These are phyloP conservation scores for Pseudogymnoascus sp. DNA, from an alignment of 2,329 filamentous ascomycete genomes.

Conservation along the genomic window DNA sequence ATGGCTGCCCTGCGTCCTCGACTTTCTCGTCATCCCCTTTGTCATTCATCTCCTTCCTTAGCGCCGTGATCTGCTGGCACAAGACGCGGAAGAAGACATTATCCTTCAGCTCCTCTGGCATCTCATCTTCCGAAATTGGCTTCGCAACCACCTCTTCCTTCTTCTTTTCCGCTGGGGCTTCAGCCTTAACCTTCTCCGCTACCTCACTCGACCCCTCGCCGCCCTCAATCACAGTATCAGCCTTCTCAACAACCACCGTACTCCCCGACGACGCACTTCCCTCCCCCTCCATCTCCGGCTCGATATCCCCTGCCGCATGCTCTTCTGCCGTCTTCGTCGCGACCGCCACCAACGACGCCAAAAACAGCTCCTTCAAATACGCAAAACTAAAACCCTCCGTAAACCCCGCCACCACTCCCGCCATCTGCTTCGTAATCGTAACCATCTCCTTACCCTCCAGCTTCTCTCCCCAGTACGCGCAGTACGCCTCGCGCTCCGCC, in stretches of 20 bases:
- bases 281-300: conserved; percentile 17
- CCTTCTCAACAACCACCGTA: neutral
- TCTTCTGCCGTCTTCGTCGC: conserved; percentile 18
- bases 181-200: neutral
- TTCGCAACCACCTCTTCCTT: neutral
- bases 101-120: neutral
- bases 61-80: neutral
- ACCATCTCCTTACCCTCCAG: conserved; percentile 48
- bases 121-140: neutral
- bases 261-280: conserved; percentile 10
- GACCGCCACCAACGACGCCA: conserved; percentile 53
- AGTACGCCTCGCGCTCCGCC: conserved; percentile 50
- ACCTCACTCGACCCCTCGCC: neutral
- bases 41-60: neutral
- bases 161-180: neutral
- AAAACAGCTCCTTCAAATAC: conserved; percentile 62
- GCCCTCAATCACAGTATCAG: neutral
- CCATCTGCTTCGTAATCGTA: conserved; percentile 52
- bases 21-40: neutral
- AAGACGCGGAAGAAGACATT: neutral
- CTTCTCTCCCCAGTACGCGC: conserved; percentile 53
- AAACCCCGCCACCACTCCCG: conserved; percentile 50
- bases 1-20: neutral
- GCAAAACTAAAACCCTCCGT: conserved; percentile 61
- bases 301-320: conserved; percentile 16